These are phyloP conservation scores for Babesia ovata DNA, from an alignment of 169 alveolate species.

Conservation along the genomic window DNA sequence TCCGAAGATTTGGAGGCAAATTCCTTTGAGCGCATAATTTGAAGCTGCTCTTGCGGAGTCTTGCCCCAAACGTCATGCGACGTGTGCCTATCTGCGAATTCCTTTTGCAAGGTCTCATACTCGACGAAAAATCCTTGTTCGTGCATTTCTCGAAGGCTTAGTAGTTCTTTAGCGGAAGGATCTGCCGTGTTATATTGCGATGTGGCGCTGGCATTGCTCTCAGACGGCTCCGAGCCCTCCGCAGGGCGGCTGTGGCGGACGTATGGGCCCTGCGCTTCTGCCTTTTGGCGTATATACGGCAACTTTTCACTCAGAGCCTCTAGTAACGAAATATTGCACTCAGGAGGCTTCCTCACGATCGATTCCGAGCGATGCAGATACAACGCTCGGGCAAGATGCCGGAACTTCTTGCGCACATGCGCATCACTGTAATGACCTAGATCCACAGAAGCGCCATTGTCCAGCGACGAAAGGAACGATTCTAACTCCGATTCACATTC, in stretches of 20 bases:
- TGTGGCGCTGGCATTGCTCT: not conserved
- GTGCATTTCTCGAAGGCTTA: constrained; percentile 80
- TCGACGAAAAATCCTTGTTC: constrained; percentile 79
- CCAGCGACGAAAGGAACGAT: constrained; percentile 31
- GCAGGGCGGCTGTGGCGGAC: constrained; percentile 24
- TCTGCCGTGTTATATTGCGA: not conserved
- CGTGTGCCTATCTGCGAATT: constrained; percentile 70
- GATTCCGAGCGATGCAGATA: constrained; percentile 64
- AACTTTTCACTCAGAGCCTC: constrained; percentile 66
- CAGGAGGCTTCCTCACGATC: constrained; percentile 70
- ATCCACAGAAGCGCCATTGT: constrained; percentile 40
- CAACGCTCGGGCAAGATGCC: constrained; percentile 77
- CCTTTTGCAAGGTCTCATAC: constrained; percentile 72
- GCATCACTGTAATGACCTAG: constrained; percentile 46
- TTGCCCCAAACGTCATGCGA: constrained; percentile 80
- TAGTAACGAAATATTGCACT: constrained; percentile 68
- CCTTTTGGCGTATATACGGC: constrained; percentile 70
- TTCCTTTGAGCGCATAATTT: constrained; percentile 16
- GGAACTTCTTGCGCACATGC: constrained; percentile 74
- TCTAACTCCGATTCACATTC: constrained; percentile 40
- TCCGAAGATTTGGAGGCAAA: not conserved
- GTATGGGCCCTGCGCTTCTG: constrained; percentile 66
- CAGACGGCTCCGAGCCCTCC: constrained; percentile 5
- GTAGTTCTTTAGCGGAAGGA: constrained; percentile 22
- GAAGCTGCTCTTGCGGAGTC: constrained; percentile 72